Evolutionary conservation across 352 stramenopile species (phyloP), one percentile per base, ranked within the genome.

Genomic region (Phytophthora chlamydospora): DNA sequence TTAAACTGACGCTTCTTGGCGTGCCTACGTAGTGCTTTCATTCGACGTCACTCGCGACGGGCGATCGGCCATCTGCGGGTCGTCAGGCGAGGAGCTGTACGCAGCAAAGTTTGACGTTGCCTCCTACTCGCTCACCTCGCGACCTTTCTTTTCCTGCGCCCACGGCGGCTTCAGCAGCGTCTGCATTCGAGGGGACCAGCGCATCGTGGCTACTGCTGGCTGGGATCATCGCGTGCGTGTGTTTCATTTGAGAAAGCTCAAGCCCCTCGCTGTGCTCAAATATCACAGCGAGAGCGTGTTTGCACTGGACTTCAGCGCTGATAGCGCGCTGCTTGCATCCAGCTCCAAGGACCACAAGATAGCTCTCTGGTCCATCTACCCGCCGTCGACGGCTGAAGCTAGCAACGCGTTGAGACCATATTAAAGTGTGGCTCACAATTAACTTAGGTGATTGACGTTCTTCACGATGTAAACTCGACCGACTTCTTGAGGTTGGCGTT

Each of bases 401-500:
- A 61, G 56, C 29, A 62, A 55, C 29, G 54, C 54, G 12, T 60
- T 83, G 29, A 53, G 75, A 27, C 61, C 67, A 17, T 80, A 81
- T 58, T 83, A 32, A 73, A 21, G 24, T 17, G 24, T 12, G 21
- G 32, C 24, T 45, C 24, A 43, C 10, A 49, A 59, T 69, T 70
- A 71, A 67, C 19, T 73, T 62, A 71, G 40, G 31, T 31, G 19
- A 48, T n/a, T n/a, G n/a, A n/a, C n/a, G n/a, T 17, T 68, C 24
- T 29, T 29, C 48, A 77, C 16, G 80, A 78, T 7, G 83, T 86
- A 54, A 94, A 94, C 57, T 95, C 84, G 64, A 93, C 86, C 38
- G 85, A 91, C 58, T 89, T 89, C 52, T 93, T 93, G 49, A 95
- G 72, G 55, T 95, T 95, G 33, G 78, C 78, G 66, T 93, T 93